Evolutionary conservation across 2,329 filamentous ascomycete genomes (phyloP).

Genomic region (Colletotrichum higginsianum): DNA sequence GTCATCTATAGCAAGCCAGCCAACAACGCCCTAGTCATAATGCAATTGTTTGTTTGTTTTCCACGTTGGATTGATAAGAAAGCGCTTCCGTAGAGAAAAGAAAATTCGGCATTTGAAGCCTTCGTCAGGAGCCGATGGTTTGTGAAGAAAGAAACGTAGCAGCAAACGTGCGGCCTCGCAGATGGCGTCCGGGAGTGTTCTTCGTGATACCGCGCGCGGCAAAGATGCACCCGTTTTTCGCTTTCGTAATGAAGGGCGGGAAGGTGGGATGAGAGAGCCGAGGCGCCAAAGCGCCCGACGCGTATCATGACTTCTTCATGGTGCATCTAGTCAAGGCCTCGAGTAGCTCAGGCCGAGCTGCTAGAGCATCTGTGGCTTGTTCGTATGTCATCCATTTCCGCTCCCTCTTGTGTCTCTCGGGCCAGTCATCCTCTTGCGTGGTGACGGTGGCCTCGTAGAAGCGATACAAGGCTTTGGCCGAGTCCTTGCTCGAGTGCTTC

Average conservation of each 20-base stretch:
- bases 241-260: constrained; percentile 10
- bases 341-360: constrained; percentile 86
- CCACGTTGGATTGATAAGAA: constrained; percentile 32
- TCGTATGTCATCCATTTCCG: constrained; percentile 91
- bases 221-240: constrained; percentile 13
- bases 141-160: constrained; percentile 13
- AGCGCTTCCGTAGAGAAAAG: constrained; percentile 33
- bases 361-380: constrained; percentile 84
- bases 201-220: constrained; percentile 3
- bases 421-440: constrained; percentile 89
- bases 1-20: constrained; percentile 38
- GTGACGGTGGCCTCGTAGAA: constrained; percentile 93
- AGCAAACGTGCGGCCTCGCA: constrained; percentile 15
- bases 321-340: constrained; percentile 89
- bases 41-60: constrained; percentile 29
- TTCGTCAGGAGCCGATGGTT: not conserved
- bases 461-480: constrained; percentile 76
- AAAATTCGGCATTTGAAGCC: not conserved
- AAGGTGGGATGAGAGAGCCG: constrained; percentile 3
- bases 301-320: constrained; percentile 58
- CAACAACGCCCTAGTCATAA: constrained; percentile 41
- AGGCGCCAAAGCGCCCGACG: constrained; percentile 22
- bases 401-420: constrained; percentile 91
- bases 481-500: constrained; percentile 77
- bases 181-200: not conserved